Conservation (phyloP, 768 basidiomycete genomes). For the Xerocomellus chrysenteron region DNA sequence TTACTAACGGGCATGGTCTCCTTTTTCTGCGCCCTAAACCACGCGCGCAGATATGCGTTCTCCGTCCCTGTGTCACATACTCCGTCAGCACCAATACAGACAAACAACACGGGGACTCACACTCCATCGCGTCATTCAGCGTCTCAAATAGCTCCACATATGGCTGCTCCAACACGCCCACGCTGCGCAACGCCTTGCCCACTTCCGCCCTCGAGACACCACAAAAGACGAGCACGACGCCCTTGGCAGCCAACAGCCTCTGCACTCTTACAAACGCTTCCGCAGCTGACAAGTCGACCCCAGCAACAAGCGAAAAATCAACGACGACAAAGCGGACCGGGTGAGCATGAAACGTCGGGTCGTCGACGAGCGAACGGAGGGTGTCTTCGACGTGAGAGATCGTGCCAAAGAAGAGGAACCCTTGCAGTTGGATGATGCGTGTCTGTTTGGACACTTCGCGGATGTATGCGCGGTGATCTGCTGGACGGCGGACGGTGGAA, state of each 20-base stretch:
- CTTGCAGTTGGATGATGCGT: slow-evolving; percentile 83
- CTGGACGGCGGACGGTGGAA: slow-evolving; percentile 89
- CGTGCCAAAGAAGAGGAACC: slow-evolving; percentile 93
- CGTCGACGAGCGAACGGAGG: slow-evolving; percentile 72
- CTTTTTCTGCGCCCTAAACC: slow-evolving; percentile 67
- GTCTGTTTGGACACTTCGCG: slow-evolving; percentile 93
- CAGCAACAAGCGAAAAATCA: slow-evolving; percentile 81
- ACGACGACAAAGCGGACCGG: slow-evolving; percentile 90
- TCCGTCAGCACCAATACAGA: slow-evolving; percentile 3
- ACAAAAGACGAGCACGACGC: slow-evolving; percentile 87
- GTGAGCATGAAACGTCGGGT: slow-evolving; percentile 64
- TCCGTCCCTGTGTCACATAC: slow-evolving; percentile 67
- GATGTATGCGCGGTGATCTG: slow-evolving; percentile 84
- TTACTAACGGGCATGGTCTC: slow-evolving; percentile 46
- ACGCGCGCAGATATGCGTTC: slow-evolving; percentile 84
- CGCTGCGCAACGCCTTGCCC: slow-evolving; percentile 71
- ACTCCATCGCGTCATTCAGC: slow-evolving; percentile 91
- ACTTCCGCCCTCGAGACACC: slow-evolving; percentile 68
- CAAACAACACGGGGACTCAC: slow-evolving; percentile 43
- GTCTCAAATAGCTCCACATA: slow-evolving; percentile 80
- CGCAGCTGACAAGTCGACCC: slow-evolving; percentile 92
- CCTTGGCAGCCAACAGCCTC: slow-evolving; percentile 68
- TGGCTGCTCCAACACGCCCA: slow-evolving; percentile 73
- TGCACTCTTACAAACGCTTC: slow-evolving; percentile 95
- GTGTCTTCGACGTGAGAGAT: slow-evolving; percentile 88